Conservation (phyloP, 371 early-diverging fungal genomes). For the Dinochytrium kinnereticum region DNA sequence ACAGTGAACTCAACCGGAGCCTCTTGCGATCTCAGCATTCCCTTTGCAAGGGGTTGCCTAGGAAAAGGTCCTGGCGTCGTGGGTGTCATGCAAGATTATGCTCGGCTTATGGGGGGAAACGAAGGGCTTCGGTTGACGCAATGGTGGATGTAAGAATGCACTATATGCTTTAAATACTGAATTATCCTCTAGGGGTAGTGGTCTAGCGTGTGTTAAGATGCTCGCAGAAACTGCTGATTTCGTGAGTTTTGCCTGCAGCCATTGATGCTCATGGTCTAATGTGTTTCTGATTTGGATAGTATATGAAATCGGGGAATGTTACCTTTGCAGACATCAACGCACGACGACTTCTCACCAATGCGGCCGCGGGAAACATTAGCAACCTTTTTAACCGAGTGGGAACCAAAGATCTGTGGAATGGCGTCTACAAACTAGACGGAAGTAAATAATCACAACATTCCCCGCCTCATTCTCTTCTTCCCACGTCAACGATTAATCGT, state of each 20-base stretch:
- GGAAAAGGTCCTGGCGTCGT: conserved; percentile 4
- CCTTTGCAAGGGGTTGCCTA: conserved; percentile 4
- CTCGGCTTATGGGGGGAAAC: too few relatives aligned
- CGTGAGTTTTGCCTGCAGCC: neutral
- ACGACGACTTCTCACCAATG: neutral
- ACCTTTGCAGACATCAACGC: conserved; percentile 2
- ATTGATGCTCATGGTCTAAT: neutral
- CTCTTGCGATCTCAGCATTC: neutral
- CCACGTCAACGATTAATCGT: too few relatives aligned
- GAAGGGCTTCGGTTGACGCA: too few relatives aligned
- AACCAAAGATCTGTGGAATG: neutral
- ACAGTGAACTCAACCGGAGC: neutral
- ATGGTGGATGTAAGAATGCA: conserved; percentile 3
- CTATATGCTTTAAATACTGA: too few relatives aligned
- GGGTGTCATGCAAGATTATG: neutral
- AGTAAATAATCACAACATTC: too few relatives aligned
- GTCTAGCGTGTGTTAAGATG: neutral
- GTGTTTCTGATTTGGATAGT: neutral
- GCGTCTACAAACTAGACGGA: neutral
- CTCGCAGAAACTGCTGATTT: conserved; percentile 1
- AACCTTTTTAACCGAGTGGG: neutral
- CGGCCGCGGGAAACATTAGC: conserved; percentile 1
- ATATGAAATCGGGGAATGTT: neutral
- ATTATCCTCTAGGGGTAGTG: neutral
- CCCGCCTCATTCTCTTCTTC: too few relatives aligned